Base-by-base conservation (phyloP, 2,329 filamentous ascomycete genomes). In the Seiridium unicorne region DNA sequence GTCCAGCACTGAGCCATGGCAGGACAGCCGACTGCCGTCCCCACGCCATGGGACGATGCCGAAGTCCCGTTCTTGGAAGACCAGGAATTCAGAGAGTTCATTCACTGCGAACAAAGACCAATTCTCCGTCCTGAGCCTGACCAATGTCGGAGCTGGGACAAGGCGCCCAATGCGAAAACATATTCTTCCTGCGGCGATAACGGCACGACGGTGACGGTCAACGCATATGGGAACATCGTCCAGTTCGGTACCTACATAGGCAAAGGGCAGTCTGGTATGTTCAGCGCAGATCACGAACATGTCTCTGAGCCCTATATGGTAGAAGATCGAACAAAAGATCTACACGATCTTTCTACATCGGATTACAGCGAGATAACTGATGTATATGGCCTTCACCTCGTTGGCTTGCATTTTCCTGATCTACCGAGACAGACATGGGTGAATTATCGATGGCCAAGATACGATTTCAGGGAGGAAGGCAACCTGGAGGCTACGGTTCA, bases 161-260 rank as follows among this genome's bases (percentile, higher is more conserved):
- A 42, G 7, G 38, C 38, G 38, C 38, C 38, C 1, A 42, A 42
- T 13, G 7, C 38, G 38, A 42, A 42, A 2, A 42, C 38, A 1
- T 42, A 42, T 13, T 7, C 38, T 13, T 57, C 60, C 2, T 60
- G 62, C 11, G 60, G 62, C 0, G 60, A 63, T 18, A 26, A 49
- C 4, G 62, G 62, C 5, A 63, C 57, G 3, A 63, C 58, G 13
- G 62, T 60, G 11, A 53, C 42, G 11, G 62, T 63, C 18, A 61
- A 58, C 10, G 49, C 48, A 4, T 59, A 58, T 34, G 62, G 62
- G 3, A 38, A 60, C 1, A 11, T 60, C 3, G 60, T 63, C 54
- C 62, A 63, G 18, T 63, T 63, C 35, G 55, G 58, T 11, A 49
- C 32, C 38, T 60, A 59, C 5, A 10, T 57, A 4, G 59, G 48